Base-by-base conservation (phyloP, 2,329 filamentous ascomycete species). In the Aaosphaeria pasadenensis region DNA sequence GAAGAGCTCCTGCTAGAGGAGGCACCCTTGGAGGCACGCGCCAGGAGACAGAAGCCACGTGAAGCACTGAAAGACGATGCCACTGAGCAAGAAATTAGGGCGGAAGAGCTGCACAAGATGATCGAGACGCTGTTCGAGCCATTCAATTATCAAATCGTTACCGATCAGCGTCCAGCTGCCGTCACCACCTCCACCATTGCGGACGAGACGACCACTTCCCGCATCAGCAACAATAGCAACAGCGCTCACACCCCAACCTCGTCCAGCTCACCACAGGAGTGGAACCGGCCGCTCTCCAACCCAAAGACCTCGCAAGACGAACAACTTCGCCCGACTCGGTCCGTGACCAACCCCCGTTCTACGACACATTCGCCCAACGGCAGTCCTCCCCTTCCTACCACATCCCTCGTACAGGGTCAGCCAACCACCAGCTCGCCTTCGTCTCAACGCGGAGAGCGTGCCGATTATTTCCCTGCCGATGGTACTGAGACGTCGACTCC, bases 1-100 rank as follows among this genome's bases (percentile, higher is more conserved):
- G 94, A 99, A 67, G 94, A 99, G 69, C 72, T 99, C 17, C 74
- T 99, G 2, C 73, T 99, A 40, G 94, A 99, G 71, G 94, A 99
- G 68, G 94, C 94, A 9, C 94, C 94, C 1, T 75, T 99, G 5
- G 94, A 99, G 71, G 94, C 94, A 47, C 81, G 94, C 62, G 91
- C 94, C 44, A 83, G 94, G 58, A 85, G 92, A 64, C 94, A 97
- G 70, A 96, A 97, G 71, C 94, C 94, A 2, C 82, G 94, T 53
- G 91, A 95, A 56, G 86, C 89, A 56, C 76, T 99, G 65, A 92
- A 94, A 71, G 90, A 95, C 3, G 92, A 97, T 73, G 94, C 94
- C 1, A 95, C 92, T 0, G 89, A 91, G 39, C 92, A 95, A 69
- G 92, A 99, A 69, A 95, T 96, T 47, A 82, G 91, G 24, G 91